phyloP scores from a whole-genome alignment of 768 basidiomycete genomes.

The Pluteus cervinus region DNA sequence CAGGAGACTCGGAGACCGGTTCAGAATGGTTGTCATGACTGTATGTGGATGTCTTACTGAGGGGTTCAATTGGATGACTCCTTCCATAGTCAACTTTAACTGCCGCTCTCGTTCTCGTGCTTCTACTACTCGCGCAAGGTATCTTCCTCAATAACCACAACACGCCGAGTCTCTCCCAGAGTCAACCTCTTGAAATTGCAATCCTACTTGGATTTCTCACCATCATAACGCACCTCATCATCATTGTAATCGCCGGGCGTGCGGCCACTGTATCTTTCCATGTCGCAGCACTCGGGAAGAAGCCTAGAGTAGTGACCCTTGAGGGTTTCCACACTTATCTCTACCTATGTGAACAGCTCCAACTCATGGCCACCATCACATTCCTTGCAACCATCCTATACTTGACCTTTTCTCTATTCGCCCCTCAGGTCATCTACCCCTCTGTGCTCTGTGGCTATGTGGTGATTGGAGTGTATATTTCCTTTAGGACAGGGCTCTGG shows the following conservation, averaged over 20 bases:
- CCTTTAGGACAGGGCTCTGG: no score
- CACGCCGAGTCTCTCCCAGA: not conserved
- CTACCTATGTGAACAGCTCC: no score
- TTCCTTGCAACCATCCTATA: no score
- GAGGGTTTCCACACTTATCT: no score
- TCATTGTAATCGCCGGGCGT: constrained; percentile 3
- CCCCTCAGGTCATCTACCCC: no score
- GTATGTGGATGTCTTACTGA: not conserved
- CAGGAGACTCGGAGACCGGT: constrained; percentile 5
- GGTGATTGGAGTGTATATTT: no score
- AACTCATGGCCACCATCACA: no score
- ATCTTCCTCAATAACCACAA: not conserved
- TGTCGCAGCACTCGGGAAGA: no score
- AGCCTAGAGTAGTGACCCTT: no score
- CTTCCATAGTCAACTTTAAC: constrained; percentile 5
- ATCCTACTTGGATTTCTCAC: constrained; percentile 3
- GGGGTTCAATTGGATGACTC: not conserved
- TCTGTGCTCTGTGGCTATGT: no score
- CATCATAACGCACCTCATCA: constrained; percentile 4
- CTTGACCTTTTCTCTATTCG: no score
- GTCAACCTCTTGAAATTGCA: constrained; percentile 1
- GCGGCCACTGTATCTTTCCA: no score
- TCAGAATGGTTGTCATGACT: constrained; percentile 7
- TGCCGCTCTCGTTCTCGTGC: constrained; percentile 3
- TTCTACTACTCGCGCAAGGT: constrained; percentile 3